Conservation (phyloP, 2,329 filamentous ascomycete species). For the Claviceps fusiformis region DNA sequence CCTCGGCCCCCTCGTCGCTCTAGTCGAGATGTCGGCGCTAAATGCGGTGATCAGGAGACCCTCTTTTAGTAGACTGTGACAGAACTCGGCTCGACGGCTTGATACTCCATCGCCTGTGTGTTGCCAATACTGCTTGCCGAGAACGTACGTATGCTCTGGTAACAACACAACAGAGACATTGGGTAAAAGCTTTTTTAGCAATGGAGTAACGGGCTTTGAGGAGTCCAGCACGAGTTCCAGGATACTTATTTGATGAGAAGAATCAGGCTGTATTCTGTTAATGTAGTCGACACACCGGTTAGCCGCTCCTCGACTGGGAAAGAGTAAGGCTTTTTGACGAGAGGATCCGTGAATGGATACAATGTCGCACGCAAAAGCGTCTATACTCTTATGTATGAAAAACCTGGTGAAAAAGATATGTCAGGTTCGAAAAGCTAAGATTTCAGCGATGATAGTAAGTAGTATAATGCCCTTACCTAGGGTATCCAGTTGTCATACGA, state of each 20-base stretch:
- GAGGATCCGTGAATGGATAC: constrained; percentile 46
- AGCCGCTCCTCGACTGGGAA: constrained; percentile 61
- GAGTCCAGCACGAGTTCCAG: constrained; percentile 51
- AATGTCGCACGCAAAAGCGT: constrained; percentile 57
- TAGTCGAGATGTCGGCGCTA: constrained; percentile 17
- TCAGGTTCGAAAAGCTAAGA: not conserved
- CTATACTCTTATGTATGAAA: constrained; percentile 78
- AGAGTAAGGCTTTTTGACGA: constrained; percentile 63
- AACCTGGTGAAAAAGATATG: constrained; percentile 45
- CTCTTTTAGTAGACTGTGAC: constrained; percentile 58
- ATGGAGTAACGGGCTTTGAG: constrained; percentile 34
- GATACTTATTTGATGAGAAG: constrained; percentile 34
- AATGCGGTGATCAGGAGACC: constrained; percentile 36
- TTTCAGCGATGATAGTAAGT: not conserved
- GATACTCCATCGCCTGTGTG: constrained; percentile 89
- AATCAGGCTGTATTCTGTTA: constrained; percentile 36
- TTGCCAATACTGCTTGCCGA: constrained; percentile 95
- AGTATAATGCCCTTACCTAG: constrained; percentile 41
- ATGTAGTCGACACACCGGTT: constrained; percentile 64
- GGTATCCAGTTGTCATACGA: constrained; percentile 83
- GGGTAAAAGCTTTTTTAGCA: constrained; percentile 42
- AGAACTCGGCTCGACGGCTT: constrained; percentile 84
- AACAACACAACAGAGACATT: constrained; percentile 60
- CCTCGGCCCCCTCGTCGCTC: constrained; percentile 54
- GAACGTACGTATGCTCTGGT: constrained; percentile 47